Evolutionary conservation across 768 basidiomycete genomes (phyloP).

Genomic region (Suillus brevipes): DNA sequence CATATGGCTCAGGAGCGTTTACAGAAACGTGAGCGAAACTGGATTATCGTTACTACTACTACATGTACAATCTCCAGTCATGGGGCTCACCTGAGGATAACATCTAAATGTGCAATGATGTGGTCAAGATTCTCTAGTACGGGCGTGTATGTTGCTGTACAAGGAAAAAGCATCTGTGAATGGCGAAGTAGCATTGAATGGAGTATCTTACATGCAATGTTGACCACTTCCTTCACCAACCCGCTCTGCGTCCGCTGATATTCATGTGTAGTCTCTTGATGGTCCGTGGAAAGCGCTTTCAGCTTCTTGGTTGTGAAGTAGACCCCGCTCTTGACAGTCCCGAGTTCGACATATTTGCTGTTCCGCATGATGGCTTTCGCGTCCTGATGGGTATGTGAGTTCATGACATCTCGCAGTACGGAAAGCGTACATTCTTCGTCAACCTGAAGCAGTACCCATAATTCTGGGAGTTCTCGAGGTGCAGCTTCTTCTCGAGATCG

Average conservation of each 20-base stretch:
- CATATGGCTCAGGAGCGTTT: slow-evolving; percentile 83
- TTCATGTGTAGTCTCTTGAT: slow-evolving; percentile 59
- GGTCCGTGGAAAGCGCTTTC: slow-evolving; percentile 71
- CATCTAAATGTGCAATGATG: slow-evolving; percentile 87
- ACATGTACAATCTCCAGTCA: neutral
- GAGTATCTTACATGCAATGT: slow-evolving; percentile 73
- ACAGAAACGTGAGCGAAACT: slow-evolving; percentile 93
- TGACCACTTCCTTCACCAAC: slow-evolving; percentile 90
- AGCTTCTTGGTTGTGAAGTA: slow-evolving; percentile 84
- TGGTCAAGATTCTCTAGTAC: slow-evolving; percentile 84
- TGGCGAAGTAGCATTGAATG: neutral
- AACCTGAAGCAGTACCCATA: slow-evolving; percentile 93
- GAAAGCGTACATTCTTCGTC: slow-evolving; percentile 71
- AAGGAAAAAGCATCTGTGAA: neutral
- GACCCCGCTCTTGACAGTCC: slow-evolving; percentile 81
- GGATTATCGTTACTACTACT: neutral
- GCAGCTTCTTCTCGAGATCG: slow-evolving; percentile 92
- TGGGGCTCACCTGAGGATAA: slow-evolving; percentile 73
- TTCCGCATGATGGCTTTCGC: slow-evolving; percentile 63
- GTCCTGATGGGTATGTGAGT: slow-evolving; percentile 55
- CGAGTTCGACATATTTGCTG: slow-evolving; percentile 79
- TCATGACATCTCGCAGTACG: neutral
- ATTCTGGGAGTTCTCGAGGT: slow-evolving; percentile 85
- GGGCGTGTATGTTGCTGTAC: slow-evolving; percentile 86
- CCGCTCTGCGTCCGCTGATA: slow-evolving; percentile 78